Conservation (phyloP, 1,284 basidiomycete genomes). For the Fomitiporia mediterranea region DNA sequence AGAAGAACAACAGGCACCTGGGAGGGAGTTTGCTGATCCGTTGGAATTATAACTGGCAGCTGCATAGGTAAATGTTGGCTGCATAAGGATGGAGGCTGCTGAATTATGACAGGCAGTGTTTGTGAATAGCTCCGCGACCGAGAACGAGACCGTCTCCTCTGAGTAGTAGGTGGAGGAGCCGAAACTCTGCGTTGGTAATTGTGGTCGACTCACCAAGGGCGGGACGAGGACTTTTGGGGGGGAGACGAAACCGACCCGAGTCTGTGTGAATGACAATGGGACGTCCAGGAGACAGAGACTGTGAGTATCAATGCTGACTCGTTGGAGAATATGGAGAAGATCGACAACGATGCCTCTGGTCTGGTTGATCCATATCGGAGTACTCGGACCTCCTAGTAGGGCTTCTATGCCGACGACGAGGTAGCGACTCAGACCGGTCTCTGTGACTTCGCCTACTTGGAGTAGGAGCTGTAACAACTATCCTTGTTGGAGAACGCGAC, state of each 20-base stretch:
- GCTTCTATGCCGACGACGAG: background rate
- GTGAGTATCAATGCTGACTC: background rate
- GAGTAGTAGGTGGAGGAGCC: constrained; percentile 3
- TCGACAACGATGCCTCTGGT: background rate
- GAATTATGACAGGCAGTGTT: constrained; percentile 12
- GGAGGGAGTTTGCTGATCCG: background rate
- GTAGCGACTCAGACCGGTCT: constrained; percentile 7
- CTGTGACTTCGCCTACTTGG: constrained; percentile 2
- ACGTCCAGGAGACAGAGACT: constrained; percentile 12
- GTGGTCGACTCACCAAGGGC: constrained; percentile 5
- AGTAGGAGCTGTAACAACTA: constrained; percentile 5
- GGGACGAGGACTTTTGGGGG: background rate
- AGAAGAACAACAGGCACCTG: constrained; percentile 9
- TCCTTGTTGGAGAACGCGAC: constrained; percentile 5
- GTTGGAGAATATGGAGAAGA: background rate
- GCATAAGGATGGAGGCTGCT: background rate
- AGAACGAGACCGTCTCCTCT: constrained; percentile 11
- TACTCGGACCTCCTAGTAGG: background rate
- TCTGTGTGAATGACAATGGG: constrained; percentile 18
- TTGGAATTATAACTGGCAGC: constrained; percentile 5
- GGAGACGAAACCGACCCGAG: background rate
- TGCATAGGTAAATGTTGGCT: background rate
- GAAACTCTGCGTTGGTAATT: background rate
- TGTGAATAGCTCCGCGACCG: constrained; percentile 9
- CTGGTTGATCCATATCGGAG: constrained; percentile 1